Evolutionary conservation across 306 rosid species (phyloP), one percentile per base, ranked within the genome.

Genomic region (Dalbergia cultrata): DNA sequence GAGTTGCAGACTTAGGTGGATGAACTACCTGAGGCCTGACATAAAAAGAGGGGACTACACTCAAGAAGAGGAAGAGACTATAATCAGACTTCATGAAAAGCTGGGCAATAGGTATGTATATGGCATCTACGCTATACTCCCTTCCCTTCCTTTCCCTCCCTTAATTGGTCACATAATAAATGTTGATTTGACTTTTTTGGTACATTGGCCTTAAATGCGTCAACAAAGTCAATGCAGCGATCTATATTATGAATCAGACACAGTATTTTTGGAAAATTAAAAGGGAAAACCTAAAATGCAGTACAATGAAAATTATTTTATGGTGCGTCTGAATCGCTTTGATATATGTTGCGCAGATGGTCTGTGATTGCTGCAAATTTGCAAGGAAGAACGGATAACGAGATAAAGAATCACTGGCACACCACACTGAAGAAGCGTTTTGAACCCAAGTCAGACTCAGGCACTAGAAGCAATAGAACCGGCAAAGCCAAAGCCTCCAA

Each of bases 21-120:
- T 78, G 34, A 78, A 78, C 37, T 78, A 78, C 44, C 82, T 78
- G n/a, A 78, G 70, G 53, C 82, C 82, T n/a, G 34, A 69, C 76
- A 59, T 78, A 76, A 78, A 59, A 17, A 69, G 82, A 45, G 82
- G 82, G 5, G 19, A 69, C 59, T 78, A 58, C 49, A 57, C 70
- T 17, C 61, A 53, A 17, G 62, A 78, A 69, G 82, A 78, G 69
- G 82, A 78, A n/a, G 70, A 68, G 12, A 49, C 19, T 5, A 58
- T 78, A 11, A 78, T 69, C 62, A 47, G 26, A 34, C 76, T 69
- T 45, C 82, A 78, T 34, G n/a, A 43, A 3, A 13, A 58, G 14
- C 19, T 69, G 21, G 82, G 82, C 4, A 78, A 69, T 52, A 78
- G 26, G 82, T 69, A 67, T 13, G 10, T 17, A 47, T 47, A 26